Conservation (phyloP, 345 rosid genomes). For the Aegle marmelos region DNA sequence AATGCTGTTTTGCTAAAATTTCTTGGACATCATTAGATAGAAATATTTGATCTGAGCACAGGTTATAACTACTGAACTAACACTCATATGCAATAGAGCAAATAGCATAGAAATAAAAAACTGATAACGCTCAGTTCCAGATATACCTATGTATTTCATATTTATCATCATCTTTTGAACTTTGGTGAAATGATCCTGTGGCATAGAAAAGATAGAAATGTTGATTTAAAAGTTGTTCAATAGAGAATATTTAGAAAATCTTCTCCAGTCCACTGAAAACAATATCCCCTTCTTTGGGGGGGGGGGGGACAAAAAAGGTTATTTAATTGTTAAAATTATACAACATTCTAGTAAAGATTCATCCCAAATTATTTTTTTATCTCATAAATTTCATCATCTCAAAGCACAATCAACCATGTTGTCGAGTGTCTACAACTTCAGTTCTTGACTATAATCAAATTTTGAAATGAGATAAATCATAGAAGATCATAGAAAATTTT, state of each 20-base stretch:
- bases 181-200: slow-evolving; percentile 73
- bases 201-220: slow-evolving; percentile 8
- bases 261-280: neutral
- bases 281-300: neutral
- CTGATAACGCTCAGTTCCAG: neutral
- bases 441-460: too few species aligned
- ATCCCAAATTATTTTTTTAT: neutral
- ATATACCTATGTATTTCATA: slow-evolving; percentile 89
- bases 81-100: neutral
- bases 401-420: neutral
- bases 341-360: neutral
- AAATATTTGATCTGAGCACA: neutral
- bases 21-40: neutral
- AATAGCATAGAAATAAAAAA: neutral
- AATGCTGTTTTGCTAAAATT: neutral
- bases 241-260: neutral
- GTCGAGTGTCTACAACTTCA: neutral
- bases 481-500: neutral
- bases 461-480: neutral
- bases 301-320: neutral
- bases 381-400: neutral
- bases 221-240: slow-evolving; percentile 6
- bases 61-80: neutral
- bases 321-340: neutral
- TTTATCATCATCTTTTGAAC: slow-evolving; percentile 61